Percentiles rank a stretch among this genome's conserved stretches.
These are phyloP conservation scores for Debaryomyces coudertii DNA, from an alignment of 1,139 yeast species.

Conservation along the genomic window DNA sequence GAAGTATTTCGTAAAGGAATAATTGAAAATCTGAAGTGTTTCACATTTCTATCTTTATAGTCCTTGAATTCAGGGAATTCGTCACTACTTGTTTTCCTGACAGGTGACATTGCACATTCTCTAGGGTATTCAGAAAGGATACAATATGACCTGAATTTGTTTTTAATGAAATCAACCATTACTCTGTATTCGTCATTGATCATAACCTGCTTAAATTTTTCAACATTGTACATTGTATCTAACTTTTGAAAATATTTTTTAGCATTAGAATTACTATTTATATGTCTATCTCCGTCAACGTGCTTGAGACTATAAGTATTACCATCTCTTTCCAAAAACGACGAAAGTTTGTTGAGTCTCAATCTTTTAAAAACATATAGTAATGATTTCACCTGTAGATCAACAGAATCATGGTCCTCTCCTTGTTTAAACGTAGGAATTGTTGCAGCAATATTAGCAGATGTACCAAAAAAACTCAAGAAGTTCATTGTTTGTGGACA, in stretches of 20 bases:
- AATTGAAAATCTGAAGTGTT: conserved; percentile 44
- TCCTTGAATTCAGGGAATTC: conserved; percentile 33
- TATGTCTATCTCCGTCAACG: conserved; percentile 11
- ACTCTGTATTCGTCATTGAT: conserved; percentile 60
- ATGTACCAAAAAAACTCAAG: conserved; percentile 7
- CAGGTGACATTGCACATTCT: conserved; percentile 21
- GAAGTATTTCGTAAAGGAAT: conserved; percentile 47
- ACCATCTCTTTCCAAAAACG: conserved; percentile 35
- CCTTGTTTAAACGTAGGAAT: conserved; percentile 56
- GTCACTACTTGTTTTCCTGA: conserved; percentile 18
- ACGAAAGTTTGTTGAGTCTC: conserved; percentile 45
- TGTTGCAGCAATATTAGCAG: conserved; percentile 6
- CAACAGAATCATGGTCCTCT: conserved; percentile 54
- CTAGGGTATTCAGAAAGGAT: conserved; percentile 53
- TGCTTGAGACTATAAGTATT: conserved; percentile 21
- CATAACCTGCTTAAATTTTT: conserved; percentile 45
- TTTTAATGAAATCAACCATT: conserved; percentile 63
- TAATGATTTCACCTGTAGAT: conserved; percentile 60
- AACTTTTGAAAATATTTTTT: conserved; percentile 32
- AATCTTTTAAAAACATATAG: conserved; percentile 59
- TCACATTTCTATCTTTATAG: conserved; percentile 27
- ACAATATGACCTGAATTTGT: conserved; percentile 63
- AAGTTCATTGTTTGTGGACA: conserved; percentile 9
- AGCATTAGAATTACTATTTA: conserved; percentile 6
- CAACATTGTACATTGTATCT: conserved; percentile 56